phyloP scores from a whole-genome alignment of 139 green algal genomes.

The Chlorella vulgaris region DNA sequence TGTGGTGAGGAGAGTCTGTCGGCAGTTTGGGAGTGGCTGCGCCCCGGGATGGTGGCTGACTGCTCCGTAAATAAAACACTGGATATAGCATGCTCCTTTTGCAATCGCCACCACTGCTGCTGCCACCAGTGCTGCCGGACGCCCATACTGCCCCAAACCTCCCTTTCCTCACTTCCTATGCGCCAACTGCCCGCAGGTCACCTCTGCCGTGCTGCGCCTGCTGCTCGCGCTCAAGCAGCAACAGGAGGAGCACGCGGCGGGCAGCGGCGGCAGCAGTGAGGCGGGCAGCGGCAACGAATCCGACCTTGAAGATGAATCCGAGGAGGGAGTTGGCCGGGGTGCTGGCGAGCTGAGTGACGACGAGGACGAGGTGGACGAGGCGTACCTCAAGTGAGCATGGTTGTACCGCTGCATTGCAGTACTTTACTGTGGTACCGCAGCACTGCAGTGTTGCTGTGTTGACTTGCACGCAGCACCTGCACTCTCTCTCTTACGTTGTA shows the following conservation, averaged over 20 bases:
- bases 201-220: constrained; percentile 44
- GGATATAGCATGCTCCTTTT: too few species aligned
- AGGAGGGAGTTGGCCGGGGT: constrained; percentile 5
- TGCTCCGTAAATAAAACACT: too few species aligned
- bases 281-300: constrained; percentile 38
- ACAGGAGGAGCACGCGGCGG: constrained; percentile 33
- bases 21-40: too few species aligned
- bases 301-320: constrained; percentile 26
- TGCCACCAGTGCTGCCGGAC: too few species aligned
- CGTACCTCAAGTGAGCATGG: constrained; percentile 25
- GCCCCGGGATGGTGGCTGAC: too few species aligned
- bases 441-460: too few species aligned
- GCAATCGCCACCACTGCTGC: too few species aligned
- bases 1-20: too few species aligned
- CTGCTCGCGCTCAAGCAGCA: constrained; percentile 53
- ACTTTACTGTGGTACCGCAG: too few species aligned
- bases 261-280: constrained; percentile 32
- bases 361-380: constrained; percentile 46
- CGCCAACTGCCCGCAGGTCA: constrained; percentile 35
- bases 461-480: too few species aligned
- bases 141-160: background rate
- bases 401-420: background rate
- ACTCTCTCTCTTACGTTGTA: background rate
- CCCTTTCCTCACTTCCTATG: background rate
- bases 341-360: constrained; percentile 39